A percentile compares a stretch with the other conserved stretches of the same genome.
Evolutionary conservation across 1,284 basidiomycete species (phyloP).

Genomic region (Apiotrichum gamsii): DNA sequence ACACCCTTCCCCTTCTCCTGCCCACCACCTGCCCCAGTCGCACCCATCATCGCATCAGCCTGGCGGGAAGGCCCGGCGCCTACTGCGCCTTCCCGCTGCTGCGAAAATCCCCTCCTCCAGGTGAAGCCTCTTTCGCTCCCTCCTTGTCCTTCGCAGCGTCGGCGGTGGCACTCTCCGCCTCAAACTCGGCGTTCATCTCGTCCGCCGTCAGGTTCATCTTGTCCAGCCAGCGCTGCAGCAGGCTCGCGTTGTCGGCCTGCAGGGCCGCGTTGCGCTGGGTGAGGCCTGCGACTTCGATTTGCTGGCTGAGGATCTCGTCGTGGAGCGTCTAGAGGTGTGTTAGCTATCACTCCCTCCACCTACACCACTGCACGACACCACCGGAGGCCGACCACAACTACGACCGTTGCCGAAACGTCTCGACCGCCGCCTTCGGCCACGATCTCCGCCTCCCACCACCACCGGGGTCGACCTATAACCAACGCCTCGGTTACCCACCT

Average conservation of each 20-base stretch:
- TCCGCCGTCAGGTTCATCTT: slow-evolving; percentile 88
- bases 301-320: slow-evolving; percentile 85
- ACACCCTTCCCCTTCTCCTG: background rate
- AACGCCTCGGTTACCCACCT: slow-evolving; percentile 54
- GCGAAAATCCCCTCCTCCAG: slow-evolving; percentile 31
- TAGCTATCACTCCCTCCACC: background rate
- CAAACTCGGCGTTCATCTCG: slow-evolving; percentile 77
- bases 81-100: slow-evolving; percentile 28
- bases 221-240: slow-evolving; percentile 92
- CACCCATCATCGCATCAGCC: background rate
- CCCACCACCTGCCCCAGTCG: background rate
- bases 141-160: background rate
- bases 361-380: background rate
- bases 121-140: slow-evolving; percentile 1
- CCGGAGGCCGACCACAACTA: background rate
- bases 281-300: slow-evolving; percentile 82
- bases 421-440: background rate
- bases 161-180: slow-evolving; percentile 27
- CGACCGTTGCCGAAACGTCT: background rate
- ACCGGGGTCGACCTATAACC: too few relatives aligned
- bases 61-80: slow-evolving; percentile 8
- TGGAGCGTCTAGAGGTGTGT: slow-evolving; percentile 85
- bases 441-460: too few relatives aligned
- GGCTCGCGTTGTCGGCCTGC: slow-evolving; percentile 84
- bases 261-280: slow-evolving; percentile 78